Evolutionary conservation across 164 flowering plant species (phyloP), one percentile per base, ranked within the genome.

Genomic region (Dillenia turbinata): DNA sequence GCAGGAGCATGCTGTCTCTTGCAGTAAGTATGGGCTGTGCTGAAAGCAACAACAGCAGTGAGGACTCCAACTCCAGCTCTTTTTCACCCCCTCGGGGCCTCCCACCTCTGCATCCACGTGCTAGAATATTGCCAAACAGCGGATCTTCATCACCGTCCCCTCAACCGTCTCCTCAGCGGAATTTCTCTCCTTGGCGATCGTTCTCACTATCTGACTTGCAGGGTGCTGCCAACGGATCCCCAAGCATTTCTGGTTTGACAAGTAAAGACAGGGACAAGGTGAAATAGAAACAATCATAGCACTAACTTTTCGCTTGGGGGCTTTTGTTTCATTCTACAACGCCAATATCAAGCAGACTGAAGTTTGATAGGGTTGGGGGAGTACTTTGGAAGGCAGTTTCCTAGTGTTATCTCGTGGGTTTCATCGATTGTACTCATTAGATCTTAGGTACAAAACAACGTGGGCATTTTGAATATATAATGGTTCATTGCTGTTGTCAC

Each of bases 21-120:
- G 93, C 82, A 1, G 79, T 80, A 4, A 78, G 88, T 9, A 75
- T 79, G 86, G 81, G 73, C 77, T 75, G 76, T 63, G 77, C 82
- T 2, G 82, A 74, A 9, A 71, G 82, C 57, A 65, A 54, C 49
- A 67, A 53, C 55, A 70, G 51, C n/a, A 75, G 81, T 24, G 81
- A 64, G 13, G 76, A 71, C n/a, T 71, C 82, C 8, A 61, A 52
- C 64, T 45, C 49, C 6, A 63, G 52, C 47, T 66, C 77, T 40
- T 55, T 75, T 46, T 73, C 81, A 33, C 75, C 84, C 9, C 69
- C 78, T 9, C 44, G 12, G 8, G n/a, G 48, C 26, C 80, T 61
- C 24, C 89, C 87, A 10, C 88, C 90, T 8, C 58, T 77, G 52
- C 84, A 77, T 16, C 82, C 84, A 1, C 73, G 44, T 43, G 60